These are phyloP conservation scores for Acanthamoeba sp. DNA, from an alignment of 208 protist species.

Conservation along the genomic window DNA sequence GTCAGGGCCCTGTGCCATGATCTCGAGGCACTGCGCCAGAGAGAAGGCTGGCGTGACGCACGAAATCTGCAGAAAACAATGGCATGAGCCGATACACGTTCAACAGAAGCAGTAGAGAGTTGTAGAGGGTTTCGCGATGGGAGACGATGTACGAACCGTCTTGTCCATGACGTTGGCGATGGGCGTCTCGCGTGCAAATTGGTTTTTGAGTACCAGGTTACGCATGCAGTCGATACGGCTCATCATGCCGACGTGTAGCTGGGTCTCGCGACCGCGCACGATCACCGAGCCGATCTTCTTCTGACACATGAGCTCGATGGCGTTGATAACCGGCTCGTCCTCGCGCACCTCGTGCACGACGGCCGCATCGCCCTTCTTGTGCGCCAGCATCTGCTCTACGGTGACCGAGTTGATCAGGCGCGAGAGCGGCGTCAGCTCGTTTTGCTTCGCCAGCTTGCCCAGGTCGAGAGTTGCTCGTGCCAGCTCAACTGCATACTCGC, in stretches of 20 bases:
- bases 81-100: too few species aligned
- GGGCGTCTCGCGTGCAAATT: conserved; percentile 10
- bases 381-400: conserved; percentile 34
- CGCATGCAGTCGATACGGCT: conserved; percentile 39
- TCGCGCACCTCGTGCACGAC: conserved; percentile 12
- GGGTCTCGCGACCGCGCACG: neutral
- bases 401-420: neutral
- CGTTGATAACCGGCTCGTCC: conserved; percentile 42
- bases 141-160: neutral
- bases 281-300: conserved; percentile 15
- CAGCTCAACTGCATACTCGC: conserved; percentile 11
- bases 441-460: neutral
- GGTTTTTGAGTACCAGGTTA: conserved; percentile 32
- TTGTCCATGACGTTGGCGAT: conserved; percentile 3
- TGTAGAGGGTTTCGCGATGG: too few species aligned
- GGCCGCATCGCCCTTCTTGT: neutral
- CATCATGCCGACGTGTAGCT: conserved; percentile 60
- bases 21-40: neutral
- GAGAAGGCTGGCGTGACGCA: neutral
- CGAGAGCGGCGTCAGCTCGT: neutral
- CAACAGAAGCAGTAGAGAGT: neutral
- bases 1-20: conserved; percentile 28
- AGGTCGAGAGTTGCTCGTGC: neutral
- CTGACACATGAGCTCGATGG: conserved; percentile 50
- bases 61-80: conserved; percentile 7